Evolutionary conservation across 176 grass and related monocot genomes (phyloP).

Genomic region (Tuctoria greenei): DNA sequence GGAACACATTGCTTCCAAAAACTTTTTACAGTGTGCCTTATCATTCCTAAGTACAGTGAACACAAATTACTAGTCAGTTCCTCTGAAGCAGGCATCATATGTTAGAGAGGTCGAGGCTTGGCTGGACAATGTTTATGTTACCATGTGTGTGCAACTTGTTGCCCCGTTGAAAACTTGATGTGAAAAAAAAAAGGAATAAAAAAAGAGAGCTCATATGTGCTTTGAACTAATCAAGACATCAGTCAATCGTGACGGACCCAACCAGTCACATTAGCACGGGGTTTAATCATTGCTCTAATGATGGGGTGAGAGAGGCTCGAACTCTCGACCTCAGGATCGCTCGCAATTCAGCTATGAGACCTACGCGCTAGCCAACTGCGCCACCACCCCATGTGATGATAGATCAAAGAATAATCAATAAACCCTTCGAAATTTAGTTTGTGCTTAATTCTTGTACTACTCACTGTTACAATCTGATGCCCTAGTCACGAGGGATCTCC

Average conservation of each 20-base stretch:
- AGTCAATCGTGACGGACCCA: slow-evolving; percentile 3
- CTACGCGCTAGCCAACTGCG: slow-evolving; percentile 81
- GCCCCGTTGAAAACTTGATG: background rate
- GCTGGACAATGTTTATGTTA: background rate
- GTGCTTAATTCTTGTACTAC: no score
- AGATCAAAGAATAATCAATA: no score
- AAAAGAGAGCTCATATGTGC: slow-evolving; percentile 15
- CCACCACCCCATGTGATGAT: slow-evolving; percentile 34
- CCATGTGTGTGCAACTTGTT: no score
- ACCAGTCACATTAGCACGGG: background rate
- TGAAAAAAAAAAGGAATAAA: no score
- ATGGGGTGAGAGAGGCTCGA: slow-evolving; percentile 82
- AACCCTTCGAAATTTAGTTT: no score
- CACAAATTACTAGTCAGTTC: background rate
- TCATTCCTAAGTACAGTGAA: background rate
- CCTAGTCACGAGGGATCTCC: background rate
- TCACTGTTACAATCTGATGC: background rate
- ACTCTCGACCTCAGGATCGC: slow-evolving; percentile 93
- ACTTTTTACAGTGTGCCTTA: background rate
- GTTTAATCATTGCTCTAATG: no score
- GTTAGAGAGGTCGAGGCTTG: background rate
- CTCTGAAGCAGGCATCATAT: no score
- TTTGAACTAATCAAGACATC: slow-evolving; percentile 30
- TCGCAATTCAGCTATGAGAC: slow-evolving; percentile 53
- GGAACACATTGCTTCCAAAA: background rate